Base-by-base conservation (phyloP, 179 eudicot genomes). In the Beta lomatogona region DNA sequence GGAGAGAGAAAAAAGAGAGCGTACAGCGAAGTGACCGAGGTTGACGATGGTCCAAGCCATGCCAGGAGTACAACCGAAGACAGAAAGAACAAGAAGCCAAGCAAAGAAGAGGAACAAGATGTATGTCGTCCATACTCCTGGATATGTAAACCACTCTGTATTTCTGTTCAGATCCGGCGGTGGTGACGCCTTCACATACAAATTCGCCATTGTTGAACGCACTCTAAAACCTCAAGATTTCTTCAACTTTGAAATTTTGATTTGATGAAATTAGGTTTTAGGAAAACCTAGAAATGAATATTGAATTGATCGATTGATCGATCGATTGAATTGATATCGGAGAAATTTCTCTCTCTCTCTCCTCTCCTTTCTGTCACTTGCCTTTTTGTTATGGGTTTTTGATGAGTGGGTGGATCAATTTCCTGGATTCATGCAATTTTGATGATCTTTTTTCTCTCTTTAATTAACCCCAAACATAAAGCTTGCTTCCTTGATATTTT, bases 1-100 rank as follows among this genome's bases (percentile, higher is more conserved):
- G 46, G 50, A 52, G 28, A 25, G 28, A 25, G 28, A 25, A 25
- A 25, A 25, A 25, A 25, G 28, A 25, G 1, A 25, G 28, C 28
- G 18, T 87, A 89, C 91, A 69, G 78, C 80, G 48, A 89, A 89
- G 78, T 89, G 91, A 59, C 55, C 81, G 77, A 88, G 89, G 77
- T 88, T 87, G 73, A 88, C 89, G 54, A 88, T 50, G 77, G 91
- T 88, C 91, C 91, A 89, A 44, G 91, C 91, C 86, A 87, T 86
- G 63, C 90, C 91, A 65, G 91, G 90, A 77, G 88, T 73, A 74
- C 89, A 87, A 67, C 86, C 86, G 13, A 84, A 89, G 71, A 89
- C 63, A 28, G 91, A 89, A 69, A 87, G 91, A 78, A 89, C 89
- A 45, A 86, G 70, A 68, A 89, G 87, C 91, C 91, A 89, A 1